Base-by-base conservation (phyloP, 257 asterid species). In the Solanum neorickii region DNA sequence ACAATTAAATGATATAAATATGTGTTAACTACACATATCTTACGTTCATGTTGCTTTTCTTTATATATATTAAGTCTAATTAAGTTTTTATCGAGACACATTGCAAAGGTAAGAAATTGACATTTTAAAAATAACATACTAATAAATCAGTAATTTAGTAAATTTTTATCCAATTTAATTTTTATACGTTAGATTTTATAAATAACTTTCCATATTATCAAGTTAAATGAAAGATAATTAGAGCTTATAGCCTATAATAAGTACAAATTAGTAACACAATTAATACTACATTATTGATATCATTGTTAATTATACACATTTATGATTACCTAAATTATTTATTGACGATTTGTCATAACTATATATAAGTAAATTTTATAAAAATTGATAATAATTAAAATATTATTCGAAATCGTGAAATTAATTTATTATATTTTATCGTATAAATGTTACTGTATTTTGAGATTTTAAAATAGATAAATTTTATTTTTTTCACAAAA, bases 71-170 rank as follows among this genome's bases (percentile, higher is more conserved):
- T 21, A 60, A 21, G 9, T 60, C 3, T 21, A 21, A 21, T 0
- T 12, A 21, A 7, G 25, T 9, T 46, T 46, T 60, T 21, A 60
- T 21, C 1, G 21, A 59, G 68, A 8, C 68, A 59, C 1, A 1
- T 3, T 5, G 3, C 9, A 5, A 21, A 12, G 5, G 2, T 59
- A 12, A 8, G 25, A 59, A 12, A 59, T n/a, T 56, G 25, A 52
- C 0, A 0, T 18, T 6, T 56, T 52, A 3, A 56, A 2, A 56
- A 56, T 20, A 0, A 59, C 5, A 1, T 1, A 1, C 12, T 21
- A 59, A 21, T 59, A 59, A 21, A 21, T 0, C 27, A 21, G 21
- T 59, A 59, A 59, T 59, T 21, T 33, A 33, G 1, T 33, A 33
- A 33, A 0, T 33, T 59, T 25, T 59, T 25, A 0, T 59, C 0